Percentiles rank a stretch among this genome's conserved stretches.
Conservation (phyloP, 1,284 basidiomycete species). For the Ustilago shanxiensis region DNA sequence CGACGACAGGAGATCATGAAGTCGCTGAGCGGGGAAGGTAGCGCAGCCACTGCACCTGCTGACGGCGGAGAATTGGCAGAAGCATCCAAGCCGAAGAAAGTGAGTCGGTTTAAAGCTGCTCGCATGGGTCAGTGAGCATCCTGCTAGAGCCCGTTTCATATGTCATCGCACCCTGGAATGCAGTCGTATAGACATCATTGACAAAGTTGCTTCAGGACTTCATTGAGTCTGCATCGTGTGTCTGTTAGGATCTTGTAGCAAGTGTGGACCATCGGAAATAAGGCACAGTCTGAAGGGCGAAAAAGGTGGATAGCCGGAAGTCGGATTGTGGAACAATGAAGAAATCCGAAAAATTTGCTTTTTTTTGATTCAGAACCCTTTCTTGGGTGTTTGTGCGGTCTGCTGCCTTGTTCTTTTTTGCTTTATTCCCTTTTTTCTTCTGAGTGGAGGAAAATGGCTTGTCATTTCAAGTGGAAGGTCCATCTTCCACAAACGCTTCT, state of each 20-base stretch:
- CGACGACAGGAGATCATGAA: constrained; percentile 1
- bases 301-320: constrained; percentile 36
- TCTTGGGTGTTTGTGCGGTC: background rate
- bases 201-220: no score
- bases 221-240: background rate
- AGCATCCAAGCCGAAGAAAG: constrained; percentile 33
- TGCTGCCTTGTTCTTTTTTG: background rate
- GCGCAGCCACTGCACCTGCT: background rate
- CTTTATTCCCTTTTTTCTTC: background rate
- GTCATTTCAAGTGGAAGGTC: background rate
- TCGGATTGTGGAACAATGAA: constrained; percentile 23
- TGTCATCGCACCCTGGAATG: background rate
- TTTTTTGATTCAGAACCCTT: no score
- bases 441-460: constrained; percentile 16
- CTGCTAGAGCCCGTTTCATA: no score
- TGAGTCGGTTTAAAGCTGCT: constrained; percentile 50
- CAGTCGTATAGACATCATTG: no score
- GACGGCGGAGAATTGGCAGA: background rate
- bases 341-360: constrained; percentile 13
- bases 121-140: constrained; percentile 28
- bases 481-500: background rate
- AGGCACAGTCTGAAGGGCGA: background rate
- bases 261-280: no score
- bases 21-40: background rate
- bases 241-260: background rate